phyloP scores from a whole-genome alignment of 2,329 filamentous ascomycete species.

The Graphilbum fragrans region DNA sequence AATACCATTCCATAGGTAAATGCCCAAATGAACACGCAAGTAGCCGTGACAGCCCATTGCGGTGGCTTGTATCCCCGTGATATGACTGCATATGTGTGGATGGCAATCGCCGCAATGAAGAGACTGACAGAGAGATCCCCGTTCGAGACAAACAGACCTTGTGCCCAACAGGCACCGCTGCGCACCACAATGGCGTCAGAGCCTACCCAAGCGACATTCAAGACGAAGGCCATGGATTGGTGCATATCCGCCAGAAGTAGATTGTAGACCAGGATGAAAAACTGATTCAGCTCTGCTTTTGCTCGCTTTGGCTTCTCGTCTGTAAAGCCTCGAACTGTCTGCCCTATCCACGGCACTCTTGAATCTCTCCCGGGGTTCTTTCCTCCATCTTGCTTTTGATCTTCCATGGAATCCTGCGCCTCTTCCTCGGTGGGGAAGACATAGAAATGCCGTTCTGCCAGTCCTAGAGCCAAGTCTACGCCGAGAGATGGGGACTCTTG shows the following conservation, averaged over 20 bases:
- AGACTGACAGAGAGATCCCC: conserved; percentile 44
- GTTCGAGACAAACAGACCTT: conserved; percentile 46
- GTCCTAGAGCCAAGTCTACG: conserved; percentile 16
- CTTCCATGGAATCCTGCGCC: too few species aligned
- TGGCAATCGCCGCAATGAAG: conserved; percentile 45
- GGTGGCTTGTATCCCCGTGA: conserved; percentile 35
- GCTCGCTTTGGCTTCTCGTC: too few species aligned
- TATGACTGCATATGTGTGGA: conserved; percentile 44
- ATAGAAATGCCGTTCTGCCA: conserved; percentile 15
- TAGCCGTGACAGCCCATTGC: conserved; percentile 27
- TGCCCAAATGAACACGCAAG: conserved; percentile 32
- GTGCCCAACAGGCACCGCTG: conserved; percentile 34
- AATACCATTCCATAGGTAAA: conserved; percentile 35
- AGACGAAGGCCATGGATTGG: conserved; percentile 40
- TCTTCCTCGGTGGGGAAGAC: background rate
- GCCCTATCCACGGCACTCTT: too few species aligned
- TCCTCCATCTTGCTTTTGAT: too few species aligned
- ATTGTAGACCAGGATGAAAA: conserved; percentile 47
- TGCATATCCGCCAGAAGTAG: conserved; percentile 46
- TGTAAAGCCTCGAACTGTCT: too few species aligned
- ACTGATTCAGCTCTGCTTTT: conserved; percentile 42
- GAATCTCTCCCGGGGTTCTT: too few species aligned
- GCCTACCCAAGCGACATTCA: conserved; percentile 39
- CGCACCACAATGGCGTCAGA: conserved; percentile 34
- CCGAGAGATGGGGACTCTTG: background rate